A percentile compares a stretch with the other conserved stretches of the same genome.
phyloP scores from a whole-genome alignment of 352 stramenopile species.

The Pythium guiyangense region DNA sequence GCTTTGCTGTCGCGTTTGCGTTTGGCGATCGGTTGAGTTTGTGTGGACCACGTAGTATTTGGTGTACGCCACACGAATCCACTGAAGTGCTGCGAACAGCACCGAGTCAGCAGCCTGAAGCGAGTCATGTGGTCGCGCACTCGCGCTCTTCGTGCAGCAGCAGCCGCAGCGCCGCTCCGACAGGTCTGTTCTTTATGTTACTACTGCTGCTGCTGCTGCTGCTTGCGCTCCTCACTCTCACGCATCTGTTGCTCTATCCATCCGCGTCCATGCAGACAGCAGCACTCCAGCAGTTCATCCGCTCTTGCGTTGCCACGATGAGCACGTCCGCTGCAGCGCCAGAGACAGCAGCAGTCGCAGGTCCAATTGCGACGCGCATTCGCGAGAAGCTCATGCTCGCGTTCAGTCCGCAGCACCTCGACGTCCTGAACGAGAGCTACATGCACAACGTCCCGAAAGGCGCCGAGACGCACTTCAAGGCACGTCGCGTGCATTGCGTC shows the following conservation, averaged over 20 bases:
- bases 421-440: too few species aligned
- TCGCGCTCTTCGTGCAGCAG: slow-evolving; percentile 14
- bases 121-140: slow-evolving; percentile 6
- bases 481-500: too few species aligned
- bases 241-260: neutral
- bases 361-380: slow-evolving; percentile 54
- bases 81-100: slow-evolving; percentile 3
- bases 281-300: neutral
- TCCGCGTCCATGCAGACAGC: neutral
- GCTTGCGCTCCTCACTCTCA: neutral
- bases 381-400: too few species aligned
- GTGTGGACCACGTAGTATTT: neutral
- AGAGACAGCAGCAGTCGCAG: slow-evolving; percentile 10
- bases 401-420: too few species aligned
- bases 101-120: neutral
- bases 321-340: slow-evolving; percentile 13
- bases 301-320: slow-evolving; percentile 19
- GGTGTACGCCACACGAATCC: neutral
- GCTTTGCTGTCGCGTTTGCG: slow-evolving; percentile 3
- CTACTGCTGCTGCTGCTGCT: neutral
- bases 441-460: too few species aligned
- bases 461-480: too few species aligned
- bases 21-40: neutral
- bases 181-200: neutral
- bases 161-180: slow-evolving; percentile 1